A percentile compares a stretch with the other conserved stretches of the same genome.
phyloP scores from a whole-genome alignment of 306 rosid species.

The Prunus dulcis region DNA sequence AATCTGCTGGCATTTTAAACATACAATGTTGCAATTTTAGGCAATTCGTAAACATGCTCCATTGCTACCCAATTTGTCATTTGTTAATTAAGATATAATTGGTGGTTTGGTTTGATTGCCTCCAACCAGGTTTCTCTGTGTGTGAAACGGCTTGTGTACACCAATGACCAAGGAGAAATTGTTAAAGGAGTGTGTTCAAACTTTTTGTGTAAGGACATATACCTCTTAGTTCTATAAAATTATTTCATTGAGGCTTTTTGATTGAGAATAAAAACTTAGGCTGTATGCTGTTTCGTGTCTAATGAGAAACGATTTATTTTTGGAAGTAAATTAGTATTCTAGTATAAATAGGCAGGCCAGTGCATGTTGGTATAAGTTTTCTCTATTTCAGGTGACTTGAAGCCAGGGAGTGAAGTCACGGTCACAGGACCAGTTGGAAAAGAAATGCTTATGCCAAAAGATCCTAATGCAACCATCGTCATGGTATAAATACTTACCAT shows the following conservation, averaged over 20 bases:
- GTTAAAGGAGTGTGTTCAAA: slow-evolving; percentile 97
- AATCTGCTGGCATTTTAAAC: background rate
- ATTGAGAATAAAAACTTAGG: background rate
- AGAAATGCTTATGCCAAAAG: slow-evolving; percentile 99
- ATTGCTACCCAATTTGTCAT: background rate
- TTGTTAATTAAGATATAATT: slow-evolving; percentile 10
- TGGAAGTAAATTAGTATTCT: background rate
- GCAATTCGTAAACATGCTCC: background rate
- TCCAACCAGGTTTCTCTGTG: slow-evolving; percentile 85
- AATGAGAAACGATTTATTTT: background rate
- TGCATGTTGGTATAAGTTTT: background rate
- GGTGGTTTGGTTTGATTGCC: slow-evolving; percentile 12
- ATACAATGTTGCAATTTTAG: background rate
- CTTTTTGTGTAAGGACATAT: slow-evolving; percentile 72
- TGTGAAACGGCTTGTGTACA: slow-evolving; percentile 90
- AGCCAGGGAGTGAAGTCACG: slow-evolving; percentile 76
- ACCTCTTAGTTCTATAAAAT: slow-evolving; percentile 10
- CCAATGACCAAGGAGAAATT: slow-evolving; percentile 81
- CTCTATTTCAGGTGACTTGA: slow-evolving; percentile 75
- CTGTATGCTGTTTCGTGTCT: background rate
- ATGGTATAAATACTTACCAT: slow-evolving; percentile 51
- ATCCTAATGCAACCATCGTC: slow-evolving; percentile 81
- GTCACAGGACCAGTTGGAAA: slow-evolving; percentile 96
- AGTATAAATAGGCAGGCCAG: background rate
- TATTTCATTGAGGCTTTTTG: background rate